Percentiles rank a stretch among this genome's conserved stretches.
Evolutionary conservation across 176 grass and related monocot genomes (phyloP).

Genomic region (Oryza rufipogon): DNA sequence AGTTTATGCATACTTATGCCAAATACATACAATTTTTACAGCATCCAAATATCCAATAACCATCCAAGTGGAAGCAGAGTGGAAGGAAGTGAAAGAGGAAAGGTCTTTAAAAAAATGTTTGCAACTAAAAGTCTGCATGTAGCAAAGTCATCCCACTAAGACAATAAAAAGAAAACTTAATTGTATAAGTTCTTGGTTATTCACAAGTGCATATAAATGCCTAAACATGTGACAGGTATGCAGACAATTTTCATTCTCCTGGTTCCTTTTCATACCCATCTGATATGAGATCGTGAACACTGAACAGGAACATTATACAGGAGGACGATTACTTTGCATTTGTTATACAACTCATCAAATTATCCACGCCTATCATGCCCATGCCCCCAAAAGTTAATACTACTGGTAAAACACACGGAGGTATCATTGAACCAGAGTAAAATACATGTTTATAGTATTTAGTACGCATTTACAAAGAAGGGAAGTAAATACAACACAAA

Average conservation of each 20-base stretch:
- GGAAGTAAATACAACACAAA: background rate
- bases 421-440: background rate
- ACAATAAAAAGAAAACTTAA: background rate
- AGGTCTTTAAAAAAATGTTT: background rate
- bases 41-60: background rate
- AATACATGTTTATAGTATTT: conserved; percentile 10
- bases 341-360: background rate
- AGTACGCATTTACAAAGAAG: background rate
- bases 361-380: conserved; percentile 11
- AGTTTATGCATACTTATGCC: background rate
- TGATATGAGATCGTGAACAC: background rate
- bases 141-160: background rate
- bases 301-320: background rate
- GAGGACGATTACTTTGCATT: background rate
- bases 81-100: background rate
- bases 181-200: background rate
- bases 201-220: background rate
- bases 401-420: background rate
- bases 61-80: background rate
- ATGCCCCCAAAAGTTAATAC: background rate
- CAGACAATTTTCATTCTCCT: background rate
- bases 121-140: background rate
- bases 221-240: background rate
- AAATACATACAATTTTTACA: too few relatives aligned
- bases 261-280: background rate